Evolutionary conservation across 2,329 filamentous ascomycete genomes (phyloP), one percentile per base, ranked within the genome.

Genomic region (Thyridium curvatum): DNA sequence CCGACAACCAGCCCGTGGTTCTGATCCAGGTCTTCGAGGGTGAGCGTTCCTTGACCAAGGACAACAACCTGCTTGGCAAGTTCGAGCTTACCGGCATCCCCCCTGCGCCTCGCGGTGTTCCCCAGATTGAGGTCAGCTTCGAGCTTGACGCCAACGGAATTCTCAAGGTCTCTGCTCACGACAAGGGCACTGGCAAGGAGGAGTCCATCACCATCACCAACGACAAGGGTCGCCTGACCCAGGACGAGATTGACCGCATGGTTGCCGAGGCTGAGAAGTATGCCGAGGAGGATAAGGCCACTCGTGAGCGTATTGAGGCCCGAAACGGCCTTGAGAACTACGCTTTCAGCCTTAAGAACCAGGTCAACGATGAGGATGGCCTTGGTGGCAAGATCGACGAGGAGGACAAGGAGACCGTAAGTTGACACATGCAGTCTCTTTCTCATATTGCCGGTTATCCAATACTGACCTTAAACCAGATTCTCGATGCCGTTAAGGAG

Each of bases 141-240:
- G 88, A 96, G 68, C 83, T 98, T 42, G 91, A 98, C 58, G 90
- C 89, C 74, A 97, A 98, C 70, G 91, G 93, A 74, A 96, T 98
- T 56, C 81, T 98, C 51, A 91, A 94, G 77, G 93, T 98, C 47
- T 87, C 86, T 50, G 93, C 93, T 51, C 83, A 86, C 58, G 93
- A 98, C 70, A 97, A 97, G 84, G 93, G 90, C 62, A 96, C 91
- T 56, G 93, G 93, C 67, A 96, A 97, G 79, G 81, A 79, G 47
- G 89, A 98, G 77, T 89, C 85, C 48, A 97, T 98, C 66, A 97
- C 93, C 55, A 98, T 98, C 64, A 97, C 86, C 72, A 97, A 98
- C 73, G 93, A 98, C 73, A 97, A 97, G 83, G 93, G 93, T 52
- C 91, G 93, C 65, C 84, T 98, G 38, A 89, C 85, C 55, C 84